Percentiles rank a stretch among this genome's conserved stretches.
These are phyloP conservation scores for Epichloe sibirici DNA, from an alignment of 2,329 filamentous ascomycete genomes.

Conservation along the genomic window DNA sequence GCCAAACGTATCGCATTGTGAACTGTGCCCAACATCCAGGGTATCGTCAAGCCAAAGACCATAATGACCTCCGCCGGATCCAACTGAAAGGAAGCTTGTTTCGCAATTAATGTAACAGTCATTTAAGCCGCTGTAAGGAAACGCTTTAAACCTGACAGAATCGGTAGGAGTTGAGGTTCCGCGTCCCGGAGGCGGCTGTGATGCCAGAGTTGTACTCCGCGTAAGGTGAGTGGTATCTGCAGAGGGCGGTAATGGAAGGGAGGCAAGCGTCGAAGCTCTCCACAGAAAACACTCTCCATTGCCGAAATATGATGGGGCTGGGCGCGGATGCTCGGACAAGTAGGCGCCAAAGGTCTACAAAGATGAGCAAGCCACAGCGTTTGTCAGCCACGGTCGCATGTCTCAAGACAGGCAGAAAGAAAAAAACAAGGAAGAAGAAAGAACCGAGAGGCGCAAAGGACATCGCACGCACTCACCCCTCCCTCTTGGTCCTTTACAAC, in stretches of 20 bases:
- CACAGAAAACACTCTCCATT: conserved; percentile 85
- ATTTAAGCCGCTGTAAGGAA: conserved; percentile 90
- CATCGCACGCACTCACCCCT: conserved; percentile 46
- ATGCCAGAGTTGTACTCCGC: conserved; percentile 27
- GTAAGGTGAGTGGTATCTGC: conserved; percentile 36
- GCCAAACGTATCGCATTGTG: conserved; percentile 78
- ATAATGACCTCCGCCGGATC: conserved; percentile 80
- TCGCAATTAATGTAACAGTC: conserved; percentile 97
- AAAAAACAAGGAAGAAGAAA: not conserved
- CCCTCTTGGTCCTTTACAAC: conserved; percentile 69
- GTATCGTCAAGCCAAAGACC: conserved; percentile 87
- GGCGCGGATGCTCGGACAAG: conserved; percentile 77
- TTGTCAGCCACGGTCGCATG: not conserved
- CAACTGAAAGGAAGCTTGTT: conserved; percentile 69
- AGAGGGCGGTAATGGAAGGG: conserved; percentile 38
- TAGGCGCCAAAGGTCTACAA: conserved; percentile 77
- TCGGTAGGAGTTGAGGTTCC: conserved; percentile 36
- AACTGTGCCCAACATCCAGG: conserved; percentile 73
- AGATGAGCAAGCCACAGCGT: not conserved
- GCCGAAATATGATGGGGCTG: conserved; percentile 76
- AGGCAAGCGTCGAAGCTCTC: conserved; percentile 45
- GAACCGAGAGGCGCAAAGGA: not conserved
- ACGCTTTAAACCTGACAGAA: conserved; percentile 87
- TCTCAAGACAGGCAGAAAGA: not conserved
- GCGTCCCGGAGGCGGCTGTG: conserved; percentile 5